phyloP scores from a whole-genome alignment of 2,329 filamentous ascomycete species.

The Venturia nashicola region DNA sequence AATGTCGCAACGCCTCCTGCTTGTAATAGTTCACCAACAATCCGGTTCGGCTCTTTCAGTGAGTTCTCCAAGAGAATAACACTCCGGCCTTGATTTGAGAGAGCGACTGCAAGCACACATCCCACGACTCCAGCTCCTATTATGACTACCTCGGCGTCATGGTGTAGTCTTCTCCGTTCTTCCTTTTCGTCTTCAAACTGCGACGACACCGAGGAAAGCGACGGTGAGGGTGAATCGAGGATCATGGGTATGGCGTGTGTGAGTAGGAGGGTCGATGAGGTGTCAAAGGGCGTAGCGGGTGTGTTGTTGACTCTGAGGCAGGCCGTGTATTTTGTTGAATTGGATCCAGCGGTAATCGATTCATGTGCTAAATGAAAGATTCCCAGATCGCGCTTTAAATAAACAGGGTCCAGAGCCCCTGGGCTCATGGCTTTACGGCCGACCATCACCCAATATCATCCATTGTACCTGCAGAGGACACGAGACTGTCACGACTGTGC shows the following conservation, averaged over 20 bases:
- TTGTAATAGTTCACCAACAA: constrained; percentile 90
- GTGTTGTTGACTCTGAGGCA: background rate
- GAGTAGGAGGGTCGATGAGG: background rate
- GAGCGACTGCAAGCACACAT: constrained; percentile 70
- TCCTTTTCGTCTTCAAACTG: constrained; percentile 21
- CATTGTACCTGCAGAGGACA: background rate
- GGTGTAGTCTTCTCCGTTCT: constrained; percentile 39
- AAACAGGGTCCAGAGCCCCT: background rate
- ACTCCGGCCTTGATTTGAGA: constrained; percentile 80
- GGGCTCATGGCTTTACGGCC: background rate
- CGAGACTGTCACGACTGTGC: background rate
- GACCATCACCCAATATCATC: background rate
- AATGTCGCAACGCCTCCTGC: constrained; percentile 79
- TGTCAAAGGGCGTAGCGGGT: background rate
- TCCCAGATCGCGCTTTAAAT: background rate
- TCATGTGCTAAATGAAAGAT: background rate
- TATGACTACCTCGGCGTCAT: constrained; percentile 71
- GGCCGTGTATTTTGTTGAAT: background rate
- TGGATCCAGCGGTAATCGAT: background rate
- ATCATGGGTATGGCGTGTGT: constrained; percentile 2
- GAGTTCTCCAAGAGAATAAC: constrained; percentile 82
- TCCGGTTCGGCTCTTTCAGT: constrained; percentile 86
- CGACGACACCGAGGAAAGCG: background rate
- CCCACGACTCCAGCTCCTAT: constrained; percentile 87
- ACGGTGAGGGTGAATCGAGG: constrained; percentile 5